Percentiles rank a stretch among this genome's conserved stretches.
Evolutionary conservation across 805 yeast species (phyloP).

Genomic region (Candida tibetensis): DNA sequence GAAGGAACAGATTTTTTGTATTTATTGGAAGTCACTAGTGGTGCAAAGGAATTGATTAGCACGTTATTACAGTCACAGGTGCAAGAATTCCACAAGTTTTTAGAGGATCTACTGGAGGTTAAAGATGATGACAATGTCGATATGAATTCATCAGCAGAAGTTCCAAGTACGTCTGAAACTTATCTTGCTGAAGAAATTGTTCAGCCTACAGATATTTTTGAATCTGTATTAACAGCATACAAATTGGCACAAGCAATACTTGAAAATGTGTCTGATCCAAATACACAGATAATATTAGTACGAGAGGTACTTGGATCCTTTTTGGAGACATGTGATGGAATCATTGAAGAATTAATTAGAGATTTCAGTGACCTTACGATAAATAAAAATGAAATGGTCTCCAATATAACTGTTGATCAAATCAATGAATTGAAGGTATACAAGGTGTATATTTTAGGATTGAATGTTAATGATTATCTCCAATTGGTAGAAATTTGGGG

Average conservation of each 20-base stretch:
- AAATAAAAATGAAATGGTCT: conserved; percentile 21
- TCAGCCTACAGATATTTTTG: conserved; percentile 37
- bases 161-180: neutral
- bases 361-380: conserved; percentile 16
- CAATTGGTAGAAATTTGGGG: conserved; percentile 35
- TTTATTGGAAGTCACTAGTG: conserved; percentile 15
- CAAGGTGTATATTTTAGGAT: conserved; percentile 25
- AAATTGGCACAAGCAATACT: conserved; percentile 28
- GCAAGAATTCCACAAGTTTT: conserved; percentile 25
- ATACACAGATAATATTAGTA: conserved; percentile 7
- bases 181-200: conserved; percentile 21
- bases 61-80: conserved; percentile 28
- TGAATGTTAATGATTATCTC: conserved; percentile 24
- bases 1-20: conserved; percentile 12
- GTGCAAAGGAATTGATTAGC: conserved; percentile 19
- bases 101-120: conserved; percentile 17
- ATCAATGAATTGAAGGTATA: conserved; percentile 31
- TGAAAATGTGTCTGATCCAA: conserved; percentile 20
- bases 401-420: conserved; percentile 26
- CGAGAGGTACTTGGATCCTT: conserved; percentile 19
- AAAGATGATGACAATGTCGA: conserved; percentile 4
- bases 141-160: neutral
- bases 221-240: conserved; percentile 29
- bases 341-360: conserved; percentile 18
- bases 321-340: conserved; percentile 15